Conservation (phyloP, 2,329 filamentous ascomycete genomes). For the Coniochaeta prunicola region DNA sequence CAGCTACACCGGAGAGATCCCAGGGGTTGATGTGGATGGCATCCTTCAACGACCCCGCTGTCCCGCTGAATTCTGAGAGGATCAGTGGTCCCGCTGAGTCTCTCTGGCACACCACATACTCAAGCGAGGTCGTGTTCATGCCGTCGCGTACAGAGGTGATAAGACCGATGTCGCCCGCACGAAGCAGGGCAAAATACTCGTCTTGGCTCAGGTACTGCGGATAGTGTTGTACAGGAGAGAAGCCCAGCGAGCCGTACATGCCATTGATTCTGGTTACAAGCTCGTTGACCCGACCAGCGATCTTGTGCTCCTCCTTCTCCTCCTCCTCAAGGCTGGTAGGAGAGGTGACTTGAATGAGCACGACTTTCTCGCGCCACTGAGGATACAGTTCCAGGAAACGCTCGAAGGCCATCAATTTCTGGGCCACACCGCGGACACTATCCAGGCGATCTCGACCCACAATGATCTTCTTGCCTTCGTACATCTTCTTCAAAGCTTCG, state of each 20-base stretch:
- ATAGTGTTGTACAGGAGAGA: constrained; percentile 88
- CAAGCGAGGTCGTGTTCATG: constrained; percentile 95
- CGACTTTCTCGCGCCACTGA: constrained; percentile 86
- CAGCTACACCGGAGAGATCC: constrained; percentile 79
- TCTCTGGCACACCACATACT: constrained; percentile 90
- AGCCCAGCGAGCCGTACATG: constrained; percentile 77
- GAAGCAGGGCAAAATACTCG: constrained; percentile 91
- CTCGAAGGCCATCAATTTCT: constrained; percentile 93
- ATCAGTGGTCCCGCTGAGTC: constrained; percentile 83
- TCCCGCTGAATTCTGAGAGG: constrained; percentile 93
- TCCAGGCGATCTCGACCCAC: constrained; percentile 92
- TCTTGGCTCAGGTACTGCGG: constrained; percentile 84
- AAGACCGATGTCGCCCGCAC: constrained; percentile 81
- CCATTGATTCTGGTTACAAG: constrained; percentile 90
- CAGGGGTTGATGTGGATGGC: constrained; percentile 97
- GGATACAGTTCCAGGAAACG: constrained; percentile 85
- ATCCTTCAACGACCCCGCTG: constrained; percentile 74
- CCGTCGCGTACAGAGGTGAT: constrained; percentile 95
- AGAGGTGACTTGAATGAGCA: constrained; percentile 91
- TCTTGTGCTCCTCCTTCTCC: constrained; percentile 70
- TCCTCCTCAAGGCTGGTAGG: constrained; percentile 75
- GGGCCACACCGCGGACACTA: constrained; percentile 85
- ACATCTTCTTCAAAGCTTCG: constrained; percentile 64
- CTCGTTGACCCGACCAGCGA: constrained; percentile 83
- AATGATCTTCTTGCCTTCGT: constrained; percentile 88